phyloP scores from a whole-genome alignment of 1,284 basidiomycete species.

The Ustilago nuda region DNA sequence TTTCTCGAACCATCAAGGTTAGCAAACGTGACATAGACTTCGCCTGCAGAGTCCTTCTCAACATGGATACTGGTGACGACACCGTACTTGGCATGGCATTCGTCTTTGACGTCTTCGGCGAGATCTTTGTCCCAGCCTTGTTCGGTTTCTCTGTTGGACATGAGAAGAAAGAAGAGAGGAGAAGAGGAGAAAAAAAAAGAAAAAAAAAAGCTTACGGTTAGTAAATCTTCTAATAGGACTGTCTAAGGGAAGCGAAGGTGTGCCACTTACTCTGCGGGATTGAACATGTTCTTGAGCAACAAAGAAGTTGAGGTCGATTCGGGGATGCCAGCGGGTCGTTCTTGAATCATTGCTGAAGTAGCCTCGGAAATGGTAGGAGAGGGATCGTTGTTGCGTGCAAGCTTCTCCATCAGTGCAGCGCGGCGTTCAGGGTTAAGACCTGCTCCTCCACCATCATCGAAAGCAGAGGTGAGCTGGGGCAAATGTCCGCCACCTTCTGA shows the following conservation, averaged over 20 bases:
- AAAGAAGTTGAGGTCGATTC: slow-evolving; percentile 46
- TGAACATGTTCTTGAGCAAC: slow-evolving; percentile 93
- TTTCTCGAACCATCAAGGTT: slow-evolving; percentile 81
- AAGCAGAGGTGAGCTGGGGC: slow-evolving; percentile 54
- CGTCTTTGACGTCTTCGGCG: slow-evolving; percentile 92
- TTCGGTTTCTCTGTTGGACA: slow-evolving; percentile 78
- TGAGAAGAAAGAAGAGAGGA: too few relatives aligned
- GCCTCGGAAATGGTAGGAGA: slow-evolving; percentile 19
- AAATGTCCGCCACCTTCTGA: slow-evolving; percentile 40
- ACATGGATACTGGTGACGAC: slow-evolving; percentile 87
- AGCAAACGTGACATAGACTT: slow-evolving; percentile 95
- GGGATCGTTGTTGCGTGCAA: slow-evolving; percentile 56
- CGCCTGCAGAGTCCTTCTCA: slow-evolving; percentile 88
- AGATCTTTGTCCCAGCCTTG: slow-evolving; percentile 96
- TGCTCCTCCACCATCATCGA: slow-evolving; percentile 65
- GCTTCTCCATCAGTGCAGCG: slow-evolving; percentile 67
- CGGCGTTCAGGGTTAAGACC: slow-evolving; percentile 62
- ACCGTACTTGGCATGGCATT: slow-evolving; percentile 93
- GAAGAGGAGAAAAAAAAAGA: neutral
- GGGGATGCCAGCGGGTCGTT: slow-evolving; percentile 75
- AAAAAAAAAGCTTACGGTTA: neutral
- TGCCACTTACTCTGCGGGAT: slow-evolving; percentile 79
- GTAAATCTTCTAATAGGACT: neutral
- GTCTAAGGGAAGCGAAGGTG: neutral
- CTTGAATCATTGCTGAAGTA: slow-evolving; percentile 12